Conservation (phyloP, 1,284 basidiomycete genomes). For the Tetrapyrgos nigripes region DNA sequence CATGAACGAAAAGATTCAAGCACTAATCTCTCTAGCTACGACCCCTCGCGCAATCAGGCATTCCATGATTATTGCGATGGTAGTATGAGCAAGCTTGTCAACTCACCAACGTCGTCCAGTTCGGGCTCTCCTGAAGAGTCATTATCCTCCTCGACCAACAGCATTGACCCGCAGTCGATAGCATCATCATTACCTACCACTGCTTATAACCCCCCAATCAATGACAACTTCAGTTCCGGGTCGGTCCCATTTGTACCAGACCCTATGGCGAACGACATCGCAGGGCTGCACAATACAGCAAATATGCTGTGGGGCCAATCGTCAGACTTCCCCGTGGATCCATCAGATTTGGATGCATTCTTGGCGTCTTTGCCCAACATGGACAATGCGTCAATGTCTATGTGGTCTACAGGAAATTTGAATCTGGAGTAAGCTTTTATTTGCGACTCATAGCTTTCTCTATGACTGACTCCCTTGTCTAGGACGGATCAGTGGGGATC, state of each 20-base stretch:
- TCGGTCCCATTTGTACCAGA: background rate
- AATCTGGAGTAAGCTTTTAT: slow-evolving; percentile 46
- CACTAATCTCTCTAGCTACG: background rate
- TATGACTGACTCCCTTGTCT: background rate
- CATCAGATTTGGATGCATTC: slow-evolving; percentile 12
- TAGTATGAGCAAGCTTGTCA: background rate
- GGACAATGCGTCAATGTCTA: slow-evolving; percentile 44
- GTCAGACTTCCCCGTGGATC: background rate
- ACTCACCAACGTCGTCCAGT: background rate
- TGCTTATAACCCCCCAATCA: no score
- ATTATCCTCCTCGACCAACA: slow-evolving; percentile 2
- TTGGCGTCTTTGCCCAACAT: slow-evolving; percentile 27
- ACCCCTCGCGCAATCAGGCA: background rate
- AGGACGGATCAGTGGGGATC: slow-evolving; percentile 46
- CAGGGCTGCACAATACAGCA: slow-evolving; percentile 2
- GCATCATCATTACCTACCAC: no score
- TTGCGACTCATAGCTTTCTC: slow-evolving; percentile 5
- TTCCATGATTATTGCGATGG: background rate
- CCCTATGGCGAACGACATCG: background rate
- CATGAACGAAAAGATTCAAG: background rate
- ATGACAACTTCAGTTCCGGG: background rate
- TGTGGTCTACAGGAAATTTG: slow-evolving; percentile 52
- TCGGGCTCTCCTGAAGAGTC: background rate
- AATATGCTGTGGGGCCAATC: background rate
- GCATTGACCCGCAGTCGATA: background rate